phyloP scores from a whole-genome alignment of 805 yeast genomes.

The Cyberlindnera xylosilytica region DNA sequence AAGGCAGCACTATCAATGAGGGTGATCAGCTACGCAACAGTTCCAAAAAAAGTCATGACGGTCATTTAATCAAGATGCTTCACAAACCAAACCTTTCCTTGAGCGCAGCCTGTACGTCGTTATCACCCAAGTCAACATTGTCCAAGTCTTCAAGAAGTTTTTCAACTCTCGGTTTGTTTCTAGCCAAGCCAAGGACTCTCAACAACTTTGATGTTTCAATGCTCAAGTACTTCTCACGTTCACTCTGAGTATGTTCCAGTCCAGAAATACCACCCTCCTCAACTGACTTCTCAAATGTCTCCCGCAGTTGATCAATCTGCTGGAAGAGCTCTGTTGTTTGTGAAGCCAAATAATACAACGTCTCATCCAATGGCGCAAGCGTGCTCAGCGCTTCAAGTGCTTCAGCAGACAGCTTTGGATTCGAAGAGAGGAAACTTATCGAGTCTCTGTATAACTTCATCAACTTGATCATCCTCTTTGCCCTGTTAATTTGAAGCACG shows the following conservation, averaged over 20 bases:
- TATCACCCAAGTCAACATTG: conserved; percentile 21
- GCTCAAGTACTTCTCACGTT: conserved; percentile 39
- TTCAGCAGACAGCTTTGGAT: conserved; percentile 9
- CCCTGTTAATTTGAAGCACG: conserved; percentile 37
- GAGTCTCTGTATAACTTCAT: conserved; percentile 33
- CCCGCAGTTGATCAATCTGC: conserved; percentile 8
- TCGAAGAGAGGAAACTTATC: conserved; percentile 27
- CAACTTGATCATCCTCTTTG: conserved; percentile 33
- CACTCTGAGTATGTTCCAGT: conserved; percentile 27
- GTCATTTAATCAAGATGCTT: not conserved
- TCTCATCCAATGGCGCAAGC: conserved; percentile 45
- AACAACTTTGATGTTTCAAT: conserved; percentile 37
- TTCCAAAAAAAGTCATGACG: not conserved
- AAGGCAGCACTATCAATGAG: too few species aligned
- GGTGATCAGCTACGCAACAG: conserved; percentile 3
- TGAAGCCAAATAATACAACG: conserved; percentile 40
- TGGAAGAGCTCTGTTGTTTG: conserved; percentile 36
- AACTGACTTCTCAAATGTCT: conserved; percentile 8
- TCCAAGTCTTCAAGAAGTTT: conserved; percentile 20
- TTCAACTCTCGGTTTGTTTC: conserved; percentile 23
- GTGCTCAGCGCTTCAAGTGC: conserved; percentile 28
- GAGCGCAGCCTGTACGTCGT: conserved; percentile 19
- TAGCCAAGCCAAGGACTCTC: conserved; percentile 21
- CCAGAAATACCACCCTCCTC: conserved; percentile 14
- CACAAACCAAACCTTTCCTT: conserved; percentile 19